A percentile compares a stretch with the other conserved stretches of the same genome.
Conservation (phyloP, 768 basidiomycete genomes). For the Clavulina sp. region DNA sequence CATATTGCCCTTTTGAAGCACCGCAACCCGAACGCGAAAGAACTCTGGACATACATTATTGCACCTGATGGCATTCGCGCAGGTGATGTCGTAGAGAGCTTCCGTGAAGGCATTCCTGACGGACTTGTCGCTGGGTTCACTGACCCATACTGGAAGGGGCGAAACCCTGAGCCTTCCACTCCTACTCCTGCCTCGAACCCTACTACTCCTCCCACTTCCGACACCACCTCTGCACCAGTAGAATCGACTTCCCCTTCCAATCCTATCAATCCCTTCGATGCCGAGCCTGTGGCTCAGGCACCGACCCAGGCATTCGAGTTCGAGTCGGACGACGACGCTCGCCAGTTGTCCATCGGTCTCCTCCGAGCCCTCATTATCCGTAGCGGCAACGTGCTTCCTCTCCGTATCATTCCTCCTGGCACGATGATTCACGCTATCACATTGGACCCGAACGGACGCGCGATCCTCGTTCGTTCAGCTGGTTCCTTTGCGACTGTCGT, state of each 20-base stretch:
- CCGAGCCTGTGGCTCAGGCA: constrained; percentile 10
- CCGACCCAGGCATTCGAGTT: no score
- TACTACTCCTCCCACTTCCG: constrained; percentile 11
- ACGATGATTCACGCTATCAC: constrained; percentile 80
- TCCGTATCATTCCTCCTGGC: constrained; percentile 82
- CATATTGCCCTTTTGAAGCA: constrained; percentile 83
- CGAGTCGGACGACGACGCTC: no score
- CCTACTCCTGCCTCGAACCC: no score
- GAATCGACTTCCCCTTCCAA: constrained; percentile 3
- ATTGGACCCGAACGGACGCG: constrained; percentile 56
- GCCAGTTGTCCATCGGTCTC: constrained; percentile 71
- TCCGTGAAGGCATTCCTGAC: constrained; percentile 62
- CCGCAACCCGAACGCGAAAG: constrained; percentile 33
- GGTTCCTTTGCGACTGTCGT: constrained; percentile 75
- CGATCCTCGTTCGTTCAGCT: constrained; percentile 73
- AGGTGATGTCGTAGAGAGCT: constrained; percentile 77
- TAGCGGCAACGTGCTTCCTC: constrained; percentile 82
- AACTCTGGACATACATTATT: constrained; percentile 73
- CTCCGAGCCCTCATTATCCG: constrained; percentile 71
- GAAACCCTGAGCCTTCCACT: constrained; percentile 9
- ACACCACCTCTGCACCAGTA: constrained; percentile 7
- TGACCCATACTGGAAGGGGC: constrained; percentile 10
- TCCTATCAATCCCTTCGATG: neutral
- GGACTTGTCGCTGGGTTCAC: constrained; percentile 42
- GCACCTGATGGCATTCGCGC: constrained; percentile 80